phyloP scores from a whole-genome alignment of 2,329 filamentous ascomycete genomes.

The Cercospora sp. region DNA sequence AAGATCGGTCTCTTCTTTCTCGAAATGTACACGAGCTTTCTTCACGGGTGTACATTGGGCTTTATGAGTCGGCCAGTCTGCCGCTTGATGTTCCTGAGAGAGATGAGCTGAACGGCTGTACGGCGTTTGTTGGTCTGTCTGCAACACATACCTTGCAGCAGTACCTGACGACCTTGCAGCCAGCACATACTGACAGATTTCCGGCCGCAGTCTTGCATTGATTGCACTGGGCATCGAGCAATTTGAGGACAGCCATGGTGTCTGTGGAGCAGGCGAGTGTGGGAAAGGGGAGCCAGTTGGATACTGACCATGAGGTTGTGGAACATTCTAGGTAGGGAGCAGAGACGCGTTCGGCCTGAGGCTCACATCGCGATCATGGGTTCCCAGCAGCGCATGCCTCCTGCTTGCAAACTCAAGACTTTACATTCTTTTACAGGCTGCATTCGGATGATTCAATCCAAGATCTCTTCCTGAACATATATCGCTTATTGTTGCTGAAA shows the following conservation, averaged over 20 bases:
- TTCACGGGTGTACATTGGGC: not conserved
- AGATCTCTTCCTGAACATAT: not conserved
- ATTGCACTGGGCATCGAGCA: slow-evolving; percentile 1
- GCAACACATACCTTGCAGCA: not conserved
- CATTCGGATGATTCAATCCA: not conserved
- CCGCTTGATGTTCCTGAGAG: not conserved
- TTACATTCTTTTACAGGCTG: not conserved
- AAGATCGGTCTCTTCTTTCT: not conserved
- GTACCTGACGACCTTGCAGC: not conserved
- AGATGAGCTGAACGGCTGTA: not conserved
- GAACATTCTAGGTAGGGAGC: not conserved
- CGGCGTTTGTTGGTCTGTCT: not conserved
- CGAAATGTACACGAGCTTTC: not conserved
- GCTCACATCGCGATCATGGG: not conserved
- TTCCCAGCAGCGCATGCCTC: not conserved
- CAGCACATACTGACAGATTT: not conserved
- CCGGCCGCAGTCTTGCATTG: not conserved
- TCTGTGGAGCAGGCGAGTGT: not conserved
- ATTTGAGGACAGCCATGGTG: not conserved
- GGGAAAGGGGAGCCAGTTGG: not conserved
- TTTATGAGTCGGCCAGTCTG: not conserved
- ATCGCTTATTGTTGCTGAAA: not conserved
- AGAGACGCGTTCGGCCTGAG: not conserved
- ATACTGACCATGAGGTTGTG: not conserved
- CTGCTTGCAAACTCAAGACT: not conserved